These are phyloP conservation scores for Madurella fahalii DNA, from an alignment of 2,329 filamentous ascomycete genomes.

Conservation along the genomic window DNA sequence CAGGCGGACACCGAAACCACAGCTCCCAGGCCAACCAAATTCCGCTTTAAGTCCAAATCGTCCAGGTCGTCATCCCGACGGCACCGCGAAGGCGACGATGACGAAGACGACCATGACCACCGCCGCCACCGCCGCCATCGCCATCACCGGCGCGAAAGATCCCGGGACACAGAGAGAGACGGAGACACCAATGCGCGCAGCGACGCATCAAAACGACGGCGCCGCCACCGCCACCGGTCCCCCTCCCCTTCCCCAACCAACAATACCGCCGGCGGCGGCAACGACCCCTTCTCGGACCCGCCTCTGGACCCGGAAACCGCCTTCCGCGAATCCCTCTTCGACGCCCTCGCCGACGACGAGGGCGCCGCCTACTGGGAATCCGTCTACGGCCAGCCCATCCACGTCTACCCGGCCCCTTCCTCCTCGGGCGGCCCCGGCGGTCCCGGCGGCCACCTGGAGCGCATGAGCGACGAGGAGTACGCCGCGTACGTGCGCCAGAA, in stretches of 20 bases:
- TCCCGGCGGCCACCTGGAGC: slow-evolving; percentile 58
- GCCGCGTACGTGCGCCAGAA: slow-evolving; percentile 74
- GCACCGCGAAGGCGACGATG: slow-evolving; percentile 27
- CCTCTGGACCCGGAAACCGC: slow-evolving; percentile 64
- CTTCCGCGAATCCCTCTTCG: slow-evolving; percentile 91
- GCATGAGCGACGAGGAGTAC: slow-evolving; percentile 92
- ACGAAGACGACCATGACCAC: slow-evolving; percentile 29
- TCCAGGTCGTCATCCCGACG: slow-evolving; percentile 27
- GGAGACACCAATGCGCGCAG: background rate
- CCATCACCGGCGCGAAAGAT: background rate
- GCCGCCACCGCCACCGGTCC: slow-evolving; percentile 31
- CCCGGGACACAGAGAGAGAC: slow-evolving; percentile 1
- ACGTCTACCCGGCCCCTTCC: slow-evolving; percentile 58
- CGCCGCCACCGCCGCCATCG: slow-evolving; percentile 30
- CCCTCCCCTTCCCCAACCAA: slow-evolving; percentile 36
- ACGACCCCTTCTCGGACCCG: slow-evolving; percentile 43
- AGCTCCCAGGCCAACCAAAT: slow-evolving; percentile 31
- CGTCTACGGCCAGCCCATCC: slow-evolving; percentile 94
- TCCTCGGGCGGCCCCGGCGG: background rate
- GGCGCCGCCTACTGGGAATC: slow-evolving; percentile 92
- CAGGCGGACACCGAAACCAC: background rate
- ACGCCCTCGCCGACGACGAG: slow-evolving; percentile 95
- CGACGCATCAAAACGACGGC: slow-evolving; percentile 11
- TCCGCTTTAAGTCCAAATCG: slow-evolving; percentile 41
- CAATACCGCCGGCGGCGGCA: too few relatives aligned